These are phyloP conservation scores for fission yeast (Schizosaccharomyces pombe) DNA, from an alignment of 805 yeast species.

Conservation along the genomic window DNA sequence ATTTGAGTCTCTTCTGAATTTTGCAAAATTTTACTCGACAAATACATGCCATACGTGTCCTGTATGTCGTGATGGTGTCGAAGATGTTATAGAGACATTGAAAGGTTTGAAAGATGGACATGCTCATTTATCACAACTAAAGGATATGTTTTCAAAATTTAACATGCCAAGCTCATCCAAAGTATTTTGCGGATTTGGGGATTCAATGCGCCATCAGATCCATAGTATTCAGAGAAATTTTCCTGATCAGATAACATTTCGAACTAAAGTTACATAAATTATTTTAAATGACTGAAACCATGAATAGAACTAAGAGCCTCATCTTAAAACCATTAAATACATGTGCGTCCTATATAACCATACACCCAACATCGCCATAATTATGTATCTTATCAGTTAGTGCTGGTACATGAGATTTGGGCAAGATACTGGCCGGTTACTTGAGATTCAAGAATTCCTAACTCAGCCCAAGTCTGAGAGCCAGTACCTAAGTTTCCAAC, in stretches of 20 bases:
- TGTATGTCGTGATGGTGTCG: constrained; percentile 80
- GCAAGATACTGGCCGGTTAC: not conserved
- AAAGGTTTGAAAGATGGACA: not conserved
- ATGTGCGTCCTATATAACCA: too few relatives aligned
- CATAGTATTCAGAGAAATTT: not conserved
- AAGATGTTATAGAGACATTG: not conserved
- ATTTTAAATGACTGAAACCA: too few relatives aligned
- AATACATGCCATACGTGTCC: constrained; percentile 91
- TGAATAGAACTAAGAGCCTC: too few relatives aligned
- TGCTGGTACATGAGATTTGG: not conserved
- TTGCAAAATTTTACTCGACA: constrained; percentile 66
- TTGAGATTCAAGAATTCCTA: not conserved
- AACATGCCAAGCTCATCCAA: not conserved
- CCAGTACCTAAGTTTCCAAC: constrained; percentile 1
- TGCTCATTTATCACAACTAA: not conserved
- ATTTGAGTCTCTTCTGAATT: constrained; percentile 65
- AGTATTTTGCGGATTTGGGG: not conserved
- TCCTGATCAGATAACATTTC: not conserved
- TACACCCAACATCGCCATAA: too few relatives aligned
- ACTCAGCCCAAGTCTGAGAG: not conserved
- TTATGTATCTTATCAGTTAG: not conserved
- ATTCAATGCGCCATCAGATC: not conserved
- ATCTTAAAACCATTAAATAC: too few relatives aligned
- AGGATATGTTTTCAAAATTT: not conserved
- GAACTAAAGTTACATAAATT: too few relatives aligned